Evolutionary conservation across 768 basidiomycete genomes (phyloP).

Genomic region (Russula dissimulans): DNA sequence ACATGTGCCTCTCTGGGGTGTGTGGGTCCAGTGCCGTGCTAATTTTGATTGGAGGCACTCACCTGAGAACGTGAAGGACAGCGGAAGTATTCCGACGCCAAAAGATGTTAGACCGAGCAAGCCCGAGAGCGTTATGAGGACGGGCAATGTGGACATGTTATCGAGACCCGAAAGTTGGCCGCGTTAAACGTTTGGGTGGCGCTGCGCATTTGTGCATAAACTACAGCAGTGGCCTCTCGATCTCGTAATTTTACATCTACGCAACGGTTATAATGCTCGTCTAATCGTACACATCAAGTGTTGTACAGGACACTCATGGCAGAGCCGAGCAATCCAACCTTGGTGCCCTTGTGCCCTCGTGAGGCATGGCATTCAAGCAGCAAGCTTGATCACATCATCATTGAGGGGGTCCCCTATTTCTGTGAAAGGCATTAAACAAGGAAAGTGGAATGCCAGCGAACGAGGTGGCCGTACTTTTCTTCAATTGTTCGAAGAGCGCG

Average conservation of each 20-base stretch:
- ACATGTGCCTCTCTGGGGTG: constrained; percentile 31
- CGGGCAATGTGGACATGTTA: constrained; percentile 29
- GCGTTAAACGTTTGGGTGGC: too few relatives aligned
- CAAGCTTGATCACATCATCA: constrained; percentile 22
- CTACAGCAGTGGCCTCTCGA: neutral
- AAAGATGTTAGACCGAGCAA: constrained; percentile 58
- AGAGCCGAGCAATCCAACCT: neutral
- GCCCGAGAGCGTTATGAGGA: constrained; percentile 47
- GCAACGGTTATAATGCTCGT: neutral
- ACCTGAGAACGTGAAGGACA: constrained; percentile 69
- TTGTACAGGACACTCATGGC: neutral
- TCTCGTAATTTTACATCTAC: constrained; percentile 20
- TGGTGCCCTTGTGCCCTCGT: neutral
- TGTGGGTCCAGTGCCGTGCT: neutral
- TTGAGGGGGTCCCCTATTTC: constrained; percentile 28
- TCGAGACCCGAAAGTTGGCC: neutral
- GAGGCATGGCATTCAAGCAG: constrained; percentile 2
- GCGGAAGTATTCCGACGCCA: constrained; percentile 61
- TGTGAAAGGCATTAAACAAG: neutral
- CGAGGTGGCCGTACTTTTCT: constrained; percentile 4
- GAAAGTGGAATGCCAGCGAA: neutral
- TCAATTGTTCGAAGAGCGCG: constrained; percentile 10
- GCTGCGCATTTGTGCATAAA: neutral
- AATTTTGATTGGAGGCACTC: constrained; percentile 22
- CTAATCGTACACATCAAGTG: neutral